Evolutionary conservation across 306 rosid genomes (phyloP), one percentile per base, ranked within the genome.

Genomic region (Albizia julibrissin): DNA sequence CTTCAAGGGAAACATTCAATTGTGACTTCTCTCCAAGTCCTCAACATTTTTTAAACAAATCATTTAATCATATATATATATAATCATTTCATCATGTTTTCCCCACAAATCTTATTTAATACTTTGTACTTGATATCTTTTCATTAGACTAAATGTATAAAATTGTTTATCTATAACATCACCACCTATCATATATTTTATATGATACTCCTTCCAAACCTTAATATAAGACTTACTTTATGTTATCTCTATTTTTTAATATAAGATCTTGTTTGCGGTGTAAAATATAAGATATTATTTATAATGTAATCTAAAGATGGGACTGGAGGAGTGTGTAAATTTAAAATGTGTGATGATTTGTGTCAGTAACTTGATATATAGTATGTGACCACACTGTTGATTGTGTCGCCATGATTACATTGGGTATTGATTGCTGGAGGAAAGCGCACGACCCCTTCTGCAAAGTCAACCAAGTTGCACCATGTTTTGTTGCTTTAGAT

Each of bases 321-420:
- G 40, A 37, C 8, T 37, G 40, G 8, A 37, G 40, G 40, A 37
- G 40, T 50, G 0, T 49, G 56, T 49, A 49, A 49, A 16, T 49
- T 49, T 15, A 3, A 47, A 12, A 47, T 15, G n/a, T 3, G 1
- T 19, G 27, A 54, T 1, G 5, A 22, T 58, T 22, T 9, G 65
- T 22, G 65, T 58, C 29, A 10, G 33, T 8, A 59, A 59, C 29
- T 69, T 39, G n/a, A n/a, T 5, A 15, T 19, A 21, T 12, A 49
- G 15, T 39, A 19, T 6, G 31, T 39, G 74, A n/a, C 54, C 5
- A 47, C 34, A 24, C 75, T 24, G 75, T 43, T 6, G 75, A 44
- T 71, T 44, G 58, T 71, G 75, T 71, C 37, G 49, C 34, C 75
- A 71, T 43, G 37, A 71, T 40, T n/a, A 24, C 33, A 42, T 16